These are phyloP conservation scores for Aspergillus ochraceoroseus DNA, from an alignment of 2,329 filamentous ascomycete species.

Conservation along the genomic window DNA sequence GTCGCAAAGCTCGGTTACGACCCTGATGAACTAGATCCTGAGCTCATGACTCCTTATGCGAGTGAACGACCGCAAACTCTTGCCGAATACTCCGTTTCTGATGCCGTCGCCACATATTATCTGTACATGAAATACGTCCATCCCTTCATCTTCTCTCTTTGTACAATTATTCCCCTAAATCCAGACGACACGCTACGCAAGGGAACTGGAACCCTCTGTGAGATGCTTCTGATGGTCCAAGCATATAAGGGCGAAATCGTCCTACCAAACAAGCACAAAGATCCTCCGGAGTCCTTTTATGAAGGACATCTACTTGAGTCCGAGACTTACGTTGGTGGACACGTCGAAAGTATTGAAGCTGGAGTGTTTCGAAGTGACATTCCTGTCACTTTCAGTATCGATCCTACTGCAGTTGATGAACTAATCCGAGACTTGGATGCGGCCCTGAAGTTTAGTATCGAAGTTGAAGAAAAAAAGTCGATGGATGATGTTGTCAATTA, in stretches of 20 bases:
- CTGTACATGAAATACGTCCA: conserved; percentile 99
- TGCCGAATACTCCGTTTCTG: conserved; percentile 96
- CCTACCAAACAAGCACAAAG: conserved; percentile 90
- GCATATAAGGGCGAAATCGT: conserved; percentile 89
- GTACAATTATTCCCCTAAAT: conserved; percentile 88
- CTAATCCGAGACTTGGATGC: conserved; percentile 79
- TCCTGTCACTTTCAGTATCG: conserved; percentile 88
- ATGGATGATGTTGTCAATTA: conserved; percentile 76
- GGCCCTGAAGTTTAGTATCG: conserved; percentile 81
- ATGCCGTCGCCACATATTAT: conserved; percentile 97
- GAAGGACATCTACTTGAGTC: conserved; percentile 94
- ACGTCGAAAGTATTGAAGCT: conserved; percentile 98
- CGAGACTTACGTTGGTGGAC: conserved; percentile 95
- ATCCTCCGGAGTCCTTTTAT: conserved; percentile 89
- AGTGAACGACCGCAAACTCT: conserved; percentile 86
- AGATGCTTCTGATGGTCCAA: conserved; percentile 99
- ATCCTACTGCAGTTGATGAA: conserved; percentile 83
- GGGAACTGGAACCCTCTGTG: conserved; percentile 95
- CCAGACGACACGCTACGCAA: conserved; percentile 91
- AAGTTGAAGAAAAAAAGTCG: conserved; percentile 76
- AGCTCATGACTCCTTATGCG: conserved; percentile 89
- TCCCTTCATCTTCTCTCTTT: conserved; percentile 93
- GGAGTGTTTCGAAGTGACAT: conserved; percentile 96
- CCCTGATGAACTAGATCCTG: conserved; percentile 93
- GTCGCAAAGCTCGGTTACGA: conserved; percentile 98